Percentiles rank a stretch among this genome's conserved stretches.
phyloP scores from a whole-genome alignment of 179 eudicot genomes.

The Amaranthus tricolor region DNA sequence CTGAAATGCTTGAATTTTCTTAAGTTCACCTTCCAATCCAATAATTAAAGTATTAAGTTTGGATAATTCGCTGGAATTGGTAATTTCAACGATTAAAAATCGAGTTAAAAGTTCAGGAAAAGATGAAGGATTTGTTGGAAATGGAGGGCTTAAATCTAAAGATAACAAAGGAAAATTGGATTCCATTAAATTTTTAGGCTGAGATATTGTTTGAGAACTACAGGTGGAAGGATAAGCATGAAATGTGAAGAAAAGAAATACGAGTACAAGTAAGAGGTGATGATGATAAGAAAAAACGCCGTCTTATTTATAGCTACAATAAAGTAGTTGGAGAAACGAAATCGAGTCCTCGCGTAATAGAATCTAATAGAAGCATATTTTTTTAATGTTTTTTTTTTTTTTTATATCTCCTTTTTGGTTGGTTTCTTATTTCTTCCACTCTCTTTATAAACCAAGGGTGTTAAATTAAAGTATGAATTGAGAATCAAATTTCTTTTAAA shows the following conservation, averaged over 20 bases:
- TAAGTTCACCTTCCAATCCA: constrained; percentile 32
- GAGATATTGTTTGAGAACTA: background rate
- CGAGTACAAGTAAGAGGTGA: background rate
- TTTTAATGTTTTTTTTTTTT: background rate
- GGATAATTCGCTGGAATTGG: background rate
- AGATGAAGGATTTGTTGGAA: constrained; percentile 5
- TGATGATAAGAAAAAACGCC: background rate
- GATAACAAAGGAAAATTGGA: constrained; percentile 23
- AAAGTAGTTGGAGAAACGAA: background rate
- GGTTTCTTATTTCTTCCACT: background rate
- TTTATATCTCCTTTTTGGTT: too few species aligned
- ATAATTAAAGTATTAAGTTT: constrained; percentile 20
- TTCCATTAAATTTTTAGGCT: constrained; percentile 20
- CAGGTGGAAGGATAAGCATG: constrained; percentile 14
- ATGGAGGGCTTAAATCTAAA: constrained; percentile 42
- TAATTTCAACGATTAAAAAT: background rate
- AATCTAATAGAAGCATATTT: background rate
- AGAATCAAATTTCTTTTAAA: background rate
- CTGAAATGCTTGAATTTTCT: constrained; percentile 43
- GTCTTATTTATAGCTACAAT: constrained; percentile 3
- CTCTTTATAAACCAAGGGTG: constrained; percentile 6
- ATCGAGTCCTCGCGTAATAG: constrained; percentile 13
- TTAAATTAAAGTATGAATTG: background rate
- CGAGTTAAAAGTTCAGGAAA: constrained; percentile 11
- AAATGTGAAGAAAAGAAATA: too few species aligned